Conservation (phyloP, 148 eudicot genomes). For the Chenopodium formosanum region DNA sequence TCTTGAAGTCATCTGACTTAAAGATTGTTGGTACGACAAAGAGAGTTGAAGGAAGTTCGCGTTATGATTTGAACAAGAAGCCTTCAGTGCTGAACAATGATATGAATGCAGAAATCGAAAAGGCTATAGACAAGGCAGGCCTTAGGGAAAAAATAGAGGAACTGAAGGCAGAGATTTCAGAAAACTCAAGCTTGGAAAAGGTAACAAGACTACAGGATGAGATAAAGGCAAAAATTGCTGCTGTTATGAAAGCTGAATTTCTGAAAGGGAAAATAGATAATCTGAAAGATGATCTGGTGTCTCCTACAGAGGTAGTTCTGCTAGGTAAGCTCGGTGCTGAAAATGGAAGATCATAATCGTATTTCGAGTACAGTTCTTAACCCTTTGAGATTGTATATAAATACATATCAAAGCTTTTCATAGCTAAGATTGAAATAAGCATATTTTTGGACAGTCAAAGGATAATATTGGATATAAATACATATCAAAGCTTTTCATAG, state of each 20-base stretch:
- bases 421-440: neutral
- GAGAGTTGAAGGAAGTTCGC: constrained; percentile 1
- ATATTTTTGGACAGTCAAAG: constrained; percentile 8
- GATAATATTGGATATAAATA: neutral
- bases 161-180: constrained; percentile 7
- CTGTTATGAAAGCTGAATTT: constrained; percentile 21
- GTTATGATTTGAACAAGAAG: constrained; percentile 7
- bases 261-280: constrained; percentile 8
- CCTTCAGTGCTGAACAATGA: neutral
- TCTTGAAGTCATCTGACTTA: constrained; percentile 6
- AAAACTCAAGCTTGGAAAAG: constrained; percentile 6
- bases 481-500: too few relatives aligned
- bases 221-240: constrained; percentile 15
- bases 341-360: constrained; percentile 10
- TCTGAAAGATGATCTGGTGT: neutral
- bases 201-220: constrained; percentile 14
- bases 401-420: neutral
- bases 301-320: constrained; percentile 6
- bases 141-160: constrained; percentile 13
- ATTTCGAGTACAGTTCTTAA: neutral
- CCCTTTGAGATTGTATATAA: neutral
- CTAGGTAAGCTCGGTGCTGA: constrained; percentile 14
- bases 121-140: constrained; percentile 12
- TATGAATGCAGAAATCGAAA: constrained; percentile 15
- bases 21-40: constrained; percentile 13